Percentiles rank a stretch among this genome's conserved stretches.
phyloP scores from a whole-genome alignment of 1,284 basidiomycete species.

The Cutaneotrichosporon sp. region DNA sequence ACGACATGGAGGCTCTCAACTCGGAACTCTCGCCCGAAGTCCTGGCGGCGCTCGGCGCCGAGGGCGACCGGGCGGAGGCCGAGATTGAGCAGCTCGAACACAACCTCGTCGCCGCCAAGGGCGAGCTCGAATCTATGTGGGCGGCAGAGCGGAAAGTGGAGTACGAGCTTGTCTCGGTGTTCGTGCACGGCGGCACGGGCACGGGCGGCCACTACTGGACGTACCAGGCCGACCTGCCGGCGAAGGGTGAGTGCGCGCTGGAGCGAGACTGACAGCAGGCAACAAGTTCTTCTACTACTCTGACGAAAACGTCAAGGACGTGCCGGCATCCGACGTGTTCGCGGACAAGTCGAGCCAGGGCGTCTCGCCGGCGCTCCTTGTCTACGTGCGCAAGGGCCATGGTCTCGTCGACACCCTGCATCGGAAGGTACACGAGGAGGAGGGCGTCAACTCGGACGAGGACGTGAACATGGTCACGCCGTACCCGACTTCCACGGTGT shows the following conservation, averaged over 20 bases:
- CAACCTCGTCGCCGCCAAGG: constrained; percentile 58
- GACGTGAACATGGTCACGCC: no score
- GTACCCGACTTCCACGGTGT: no score
- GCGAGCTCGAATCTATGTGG: constrained; percentile 74
- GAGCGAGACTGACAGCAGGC: constrained; percentile 33
- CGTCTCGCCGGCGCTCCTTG: constrained; percentile 48
- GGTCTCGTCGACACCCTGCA: constrained; percentile 40
- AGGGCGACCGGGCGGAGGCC: constrained; percentile 55
- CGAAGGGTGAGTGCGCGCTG: constrained; percentile 43
- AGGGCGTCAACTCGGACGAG: no score
- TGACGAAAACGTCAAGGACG: constrained; percentile 67
- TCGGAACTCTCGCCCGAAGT: constrained; percentile 37
- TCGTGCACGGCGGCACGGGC: constrained; percentile 81
- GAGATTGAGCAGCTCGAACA: constrained; percentile 64
- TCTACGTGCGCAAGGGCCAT: constrained; percentile 45
- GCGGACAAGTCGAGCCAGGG: constrained; percentile 30
- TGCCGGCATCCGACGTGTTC: constrained; percentile 38
- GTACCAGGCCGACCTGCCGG: constrained; percentile 45
- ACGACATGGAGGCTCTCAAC: constrained; percentile 47
- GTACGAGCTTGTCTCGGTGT: constrained; percentile 91
- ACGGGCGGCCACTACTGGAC: constrained; percentile 49
- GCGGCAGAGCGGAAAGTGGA: constrained; percentile 60
- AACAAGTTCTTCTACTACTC: constrained; percentile 95
- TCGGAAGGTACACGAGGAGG: constrained; percentile 18
- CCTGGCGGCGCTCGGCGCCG: constrained; percentile 47